These are phyloP conservation scores for Saccharomycopsis oosterbeekiorum DNA, from an alignment of 805 yeast species.

Conservation along the genomic window DNA sequence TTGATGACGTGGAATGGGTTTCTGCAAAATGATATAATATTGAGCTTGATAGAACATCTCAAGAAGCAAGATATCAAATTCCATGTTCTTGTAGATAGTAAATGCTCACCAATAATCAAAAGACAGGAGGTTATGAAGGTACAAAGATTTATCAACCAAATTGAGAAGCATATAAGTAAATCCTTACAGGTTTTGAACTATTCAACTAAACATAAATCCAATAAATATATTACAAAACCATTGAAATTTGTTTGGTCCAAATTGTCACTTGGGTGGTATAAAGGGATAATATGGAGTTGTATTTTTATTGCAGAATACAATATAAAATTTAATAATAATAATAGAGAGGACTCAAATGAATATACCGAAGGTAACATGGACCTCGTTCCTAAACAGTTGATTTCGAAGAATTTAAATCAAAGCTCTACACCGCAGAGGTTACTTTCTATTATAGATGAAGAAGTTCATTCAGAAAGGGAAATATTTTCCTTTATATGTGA, in stretches of 20 bases:
- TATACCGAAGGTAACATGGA: not conserved
- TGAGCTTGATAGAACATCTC: conserved; percentile 25
- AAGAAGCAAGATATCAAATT: not conserved
- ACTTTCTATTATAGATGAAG: not conserved
- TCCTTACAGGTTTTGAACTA: not conserved
- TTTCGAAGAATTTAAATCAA: not conserved
- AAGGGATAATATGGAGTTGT: conserved; percentile 51
- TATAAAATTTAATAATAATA: conserved; percentile 22
- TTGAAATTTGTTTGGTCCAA: conserved; percentile 54
- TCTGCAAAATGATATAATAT: conserved; percentile 32
- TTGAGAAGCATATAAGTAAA: not conserved
- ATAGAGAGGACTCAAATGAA: not conserved
- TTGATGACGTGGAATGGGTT: conserved; percentile 47
- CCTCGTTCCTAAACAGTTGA: not conserved
- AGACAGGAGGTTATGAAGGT: not conserved
- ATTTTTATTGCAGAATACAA: conserved; percentile 28
- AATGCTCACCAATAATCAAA: not conserved
- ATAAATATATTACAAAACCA: not conserved
- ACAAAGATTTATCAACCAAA: not conserved
- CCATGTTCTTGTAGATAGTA: not conserved
- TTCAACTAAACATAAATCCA: not conserved
- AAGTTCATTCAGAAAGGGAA: not conserved
- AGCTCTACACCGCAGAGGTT: not conserved
- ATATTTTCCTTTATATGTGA: not conserved
- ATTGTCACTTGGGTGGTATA: conserved; percentile 67